Conservation (phyloP, 164 flowering plant species). For the Chimonanthus praecox region DNA sequence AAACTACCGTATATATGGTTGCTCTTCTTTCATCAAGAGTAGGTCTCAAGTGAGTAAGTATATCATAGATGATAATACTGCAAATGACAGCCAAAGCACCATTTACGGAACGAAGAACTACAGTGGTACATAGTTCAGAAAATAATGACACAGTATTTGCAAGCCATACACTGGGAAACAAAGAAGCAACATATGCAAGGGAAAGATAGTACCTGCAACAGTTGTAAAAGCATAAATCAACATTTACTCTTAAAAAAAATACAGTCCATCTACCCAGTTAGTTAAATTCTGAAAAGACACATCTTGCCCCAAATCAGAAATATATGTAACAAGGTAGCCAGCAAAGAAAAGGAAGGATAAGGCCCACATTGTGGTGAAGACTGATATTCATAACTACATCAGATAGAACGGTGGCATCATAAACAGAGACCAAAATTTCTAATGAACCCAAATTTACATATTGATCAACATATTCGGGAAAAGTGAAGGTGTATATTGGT, state of each 20-base stretch:
- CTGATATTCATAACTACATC: too few relatives aligned
- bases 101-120: slow-evolving; percentile 72
- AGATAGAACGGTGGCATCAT: too few relatives aligned
- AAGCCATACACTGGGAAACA: slow-evolving; percentile 61
- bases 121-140: slow-evolving; percentile 51
- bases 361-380: too few relatives aligned
- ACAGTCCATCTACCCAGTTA: too few relatives aligned
- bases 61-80: slow-evolving; percentile 61
- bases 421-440: too few relatives aligned
- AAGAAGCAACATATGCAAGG: slow-evolving; percentile 77
- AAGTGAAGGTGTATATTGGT: too few relatives aligned
- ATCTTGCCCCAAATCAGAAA: too few relatives aligned
- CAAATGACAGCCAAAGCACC: slow-evolving; percentile 65
- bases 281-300: too few relatives aligned
- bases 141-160: slow-evolving; percentile 33
- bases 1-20: slow-evolving; percentile 50
- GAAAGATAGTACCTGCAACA: slow-evolving; percentile 94
- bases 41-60: slow-evolving; percentile 57
- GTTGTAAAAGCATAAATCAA: slow-evolving; percentile 21
- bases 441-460: too few relatives aligned
- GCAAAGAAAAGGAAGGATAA: too few relatives aligned
- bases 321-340: too few relatives aligned
- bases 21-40: slow-evolving; percentile 48
- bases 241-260: background rate
- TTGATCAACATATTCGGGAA: too few relatives aligned